Conservation (phyloP, 2,329 filamentous ascomycete genomes). For the Trichoderma sp. region DNA sequence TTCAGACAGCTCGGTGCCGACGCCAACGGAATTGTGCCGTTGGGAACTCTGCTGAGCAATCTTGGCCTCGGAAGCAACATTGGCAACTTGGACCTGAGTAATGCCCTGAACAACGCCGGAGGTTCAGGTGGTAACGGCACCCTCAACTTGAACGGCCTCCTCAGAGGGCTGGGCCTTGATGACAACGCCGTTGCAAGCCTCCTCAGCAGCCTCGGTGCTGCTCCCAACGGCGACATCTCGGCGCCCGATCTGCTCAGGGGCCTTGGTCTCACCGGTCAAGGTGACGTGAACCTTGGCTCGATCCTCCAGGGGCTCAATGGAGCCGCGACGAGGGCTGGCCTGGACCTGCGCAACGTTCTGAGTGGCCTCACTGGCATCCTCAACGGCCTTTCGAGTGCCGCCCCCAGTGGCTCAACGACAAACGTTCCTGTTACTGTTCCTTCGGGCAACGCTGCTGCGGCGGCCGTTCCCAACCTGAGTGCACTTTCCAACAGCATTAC, state of each 20-base stretch:
- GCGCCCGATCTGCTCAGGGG: background rate
- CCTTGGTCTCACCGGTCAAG: background rate
- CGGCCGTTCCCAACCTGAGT: background rate
- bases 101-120: background rate
- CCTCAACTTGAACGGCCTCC: background rate
- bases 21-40: background rate
- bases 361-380: background rate
- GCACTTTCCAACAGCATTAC: background rate
- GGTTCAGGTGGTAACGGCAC: background rate
- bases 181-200: background rate
- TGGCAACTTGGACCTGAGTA: background rate
- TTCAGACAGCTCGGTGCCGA: background rate
- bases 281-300: background rate
- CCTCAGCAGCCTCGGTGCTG: conserved; percentile 1
- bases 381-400: background rate
- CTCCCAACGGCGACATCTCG: background rate
- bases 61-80: background rate
- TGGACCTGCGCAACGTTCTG: background rate
- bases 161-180: conserved; percentile 3
- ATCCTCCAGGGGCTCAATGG: background rate
- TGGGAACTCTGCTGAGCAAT: background rate
- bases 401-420: background rate
- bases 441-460: background rate
- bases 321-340: background rate
- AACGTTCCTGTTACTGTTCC: background rate